phyloP scores from a whole-genome alignment of 768 basidiomycete species.

The Trametes villosa region DNA sequence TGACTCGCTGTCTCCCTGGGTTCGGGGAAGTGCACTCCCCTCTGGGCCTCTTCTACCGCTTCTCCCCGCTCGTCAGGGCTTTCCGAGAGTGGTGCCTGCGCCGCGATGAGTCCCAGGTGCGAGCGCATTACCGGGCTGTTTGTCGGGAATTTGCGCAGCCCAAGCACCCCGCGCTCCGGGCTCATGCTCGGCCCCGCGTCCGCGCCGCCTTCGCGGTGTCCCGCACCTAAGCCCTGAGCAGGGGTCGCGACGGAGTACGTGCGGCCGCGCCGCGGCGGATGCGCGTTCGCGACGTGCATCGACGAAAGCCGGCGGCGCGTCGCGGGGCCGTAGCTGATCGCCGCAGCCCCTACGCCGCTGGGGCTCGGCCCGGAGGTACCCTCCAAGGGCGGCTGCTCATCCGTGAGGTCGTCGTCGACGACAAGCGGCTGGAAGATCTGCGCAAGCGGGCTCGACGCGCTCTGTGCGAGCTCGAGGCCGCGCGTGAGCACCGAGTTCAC shows the following conservation, averaged over 20 bases:
- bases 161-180: not conserved
- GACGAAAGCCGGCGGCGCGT: slow-evolving; percentile 45
- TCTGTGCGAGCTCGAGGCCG: slow-evolving; percentile 42
- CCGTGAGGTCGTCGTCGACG: slow-evolving; percentile 52
- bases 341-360: slow-evolving; percentile 10
- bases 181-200: not conserved
- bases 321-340: slow-evolving; percentile 45
- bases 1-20: slow-evolving; percentile 30
- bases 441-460: slow-evolving; percentile 65
- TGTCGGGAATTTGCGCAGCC: slow-evolving; percentile 28
- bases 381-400: slow-evolving; percentile 18
- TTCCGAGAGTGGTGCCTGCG: slow-evolving; percentile 28
- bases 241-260: slow-evolving; percentile 18
- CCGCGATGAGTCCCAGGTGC: slow-evolving; percentile 12
- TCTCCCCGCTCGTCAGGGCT: slow-evolving; percentile 32
- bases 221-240: not conserved
- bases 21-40: not conserved
- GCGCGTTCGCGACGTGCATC: slow-evolving; percentile 26
- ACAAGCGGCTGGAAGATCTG: slow-evolving; percentile 74
- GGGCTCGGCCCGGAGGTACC: not conserved
- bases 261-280: slow-evolving; percentile 18
- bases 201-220: slow-evolving; percentile 17
- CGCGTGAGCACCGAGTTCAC: slow-evolving; percentile 49
- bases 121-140: slow-evolving; percentile 14
- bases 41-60: not conserved